Base-by-base conservation (phyloP, 768 basidiomycete genomes). In the Mrakia hoshinonis region DNA sequence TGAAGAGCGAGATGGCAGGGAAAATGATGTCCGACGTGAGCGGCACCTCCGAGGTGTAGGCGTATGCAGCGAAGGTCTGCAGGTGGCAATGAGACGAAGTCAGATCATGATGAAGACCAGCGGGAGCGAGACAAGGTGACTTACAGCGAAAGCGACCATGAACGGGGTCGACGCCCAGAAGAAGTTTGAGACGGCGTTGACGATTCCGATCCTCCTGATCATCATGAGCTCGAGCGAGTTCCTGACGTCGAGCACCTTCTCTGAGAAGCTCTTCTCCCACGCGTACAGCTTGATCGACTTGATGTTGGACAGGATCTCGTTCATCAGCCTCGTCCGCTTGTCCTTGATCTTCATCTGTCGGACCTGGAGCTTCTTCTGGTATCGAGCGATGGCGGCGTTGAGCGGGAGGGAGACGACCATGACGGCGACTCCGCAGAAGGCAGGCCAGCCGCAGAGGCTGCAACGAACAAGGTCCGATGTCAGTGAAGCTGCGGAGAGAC, bases 281-380 rank as follows among this genome's bases (percentile, higher is more conserved):
- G 89, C 91, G 79, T 94, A 95, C 2, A 80, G 74, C 74, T 77
- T 79, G 76, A 80, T 79, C 24, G 79, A 91, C 77, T 89, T 89
- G 76, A 98, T 96, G 77, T 95, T 97, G 69, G 86, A 84, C 7
- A 98, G 81, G 24, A 97, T 82, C 80, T 43, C 43, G 36, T 71
- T 71, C 67, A 73, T 68, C 36, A 51, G 68, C 34, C 88, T 82
- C 12, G 90, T 91, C 43, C 91, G 84, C 75, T 85, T 83, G 77
- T 94, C 93, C 72, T 92, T 85, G 79, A 89, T 91, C 79, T 92
- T 92, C 95, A 97, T 97, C 79, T 97, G 92, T 75, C 86, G 76
- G 74, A 89, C 85, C 77, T 96, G 91, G 82, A 95, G 85, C 52
- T 73, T 73, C 76, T 81, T 79, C 73, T 73, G 72, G 18, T 49